Percentiles rank a stretch among this genome's conserved stretches.
These are phyloP conservation scores for Leishmania braziliensis DNA, from an alignment of 208 protist genomes.

Conservation along the genomic window DNA sequence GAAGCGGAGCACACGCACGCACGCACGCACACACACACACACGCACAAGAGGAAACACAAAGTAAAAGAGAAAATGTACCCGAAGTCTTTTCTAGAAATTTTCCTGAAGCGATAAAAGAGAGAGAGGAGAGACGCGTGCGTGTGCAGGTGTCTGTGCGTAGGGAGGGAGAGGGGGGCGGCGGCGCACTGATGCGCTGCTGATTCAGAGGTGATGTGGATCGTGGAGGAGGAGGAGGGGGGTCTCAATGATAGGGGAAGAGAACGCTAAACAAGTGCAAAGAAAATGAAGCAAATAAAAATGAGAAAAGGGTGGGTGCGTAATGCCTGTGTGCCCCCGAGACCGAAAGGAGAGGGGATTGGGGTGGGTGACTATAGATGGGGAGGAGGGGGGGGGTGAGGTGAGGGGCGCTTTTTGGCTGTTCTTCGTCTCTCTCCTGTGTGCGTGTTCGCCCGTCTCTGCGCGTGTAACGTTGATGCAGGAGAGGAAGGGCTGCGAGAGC, in stretches of 20 bases:
- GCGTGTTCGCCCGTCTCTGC: not conserved
- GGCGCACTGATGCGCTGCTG: too few species aligned
- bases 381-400: not conserved
- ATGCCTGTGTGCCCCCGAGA: not conserved
- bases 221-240: too few species aligned
- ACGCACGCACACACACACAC: not conserved
- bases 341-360: not conserved
- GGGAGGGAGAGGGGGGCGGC: not conserved
- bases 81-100: constrained; percentile 1
- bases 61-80: not conserved
- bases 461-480: not conserved
- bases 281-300: not conserved
- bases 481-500: not conserved
- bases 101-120: not conserved
- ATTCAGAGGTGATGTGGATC: not conserved
- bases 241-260: not conserved
- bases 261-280: not conserved
- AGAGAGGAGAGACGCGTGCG: constrained; percentile 4
- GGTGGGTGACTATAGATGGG: not conserved
- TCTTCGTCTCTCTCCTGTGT: not conserved
- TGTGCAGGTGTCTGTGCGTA: not conserved
- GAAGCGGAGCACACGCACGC: not conserved
- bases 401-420: not conserved
- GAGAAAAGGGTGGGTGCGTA: not conserved
- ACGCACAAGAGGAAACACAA: not conserved